Conservation (phyloP, 2,329 filamentous ascomycete genomes). For the Fusarium sp. region DNA sequence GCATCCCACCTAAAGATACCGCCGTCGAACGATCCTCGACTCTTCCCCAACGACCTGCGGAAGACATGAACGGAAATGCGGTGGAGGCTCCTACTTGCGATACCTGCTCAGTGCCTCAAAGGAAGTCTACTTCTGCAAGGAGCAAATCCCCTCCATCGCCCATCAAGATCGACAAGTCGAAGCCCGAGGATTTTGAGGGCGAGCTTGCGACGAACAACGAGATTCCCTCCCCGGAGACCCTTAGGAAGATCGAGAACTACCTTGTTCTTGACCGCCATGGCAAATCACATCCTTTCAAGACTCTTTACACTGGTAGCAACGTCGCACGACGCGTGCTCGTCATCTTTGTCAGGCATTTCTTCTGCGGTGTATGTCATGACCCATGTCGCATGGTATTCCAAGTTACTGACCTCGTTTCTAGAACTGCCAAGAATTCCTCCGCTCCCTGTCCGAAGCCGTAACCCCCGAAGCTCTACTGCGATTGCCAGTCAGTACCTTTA, state of each 20-base stretch:
- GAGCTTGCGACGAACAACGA: conserved; percentile 66
- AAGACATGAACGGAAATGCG: conserved; percentile 19
- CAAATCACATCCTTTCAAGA: conserved; percentile 69
- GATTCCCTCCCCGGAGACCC: conserved; percentile 60
- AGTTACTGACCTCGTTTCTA: conserved; percentile 49
- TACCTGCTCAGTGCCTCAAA: conserved; percentile 30
- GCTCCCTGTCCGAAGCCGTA: conserved; percentile 68
- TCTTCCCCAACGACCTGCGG: conserved; percentile 17
- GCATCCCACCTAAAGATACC: conserved; percentile 7
- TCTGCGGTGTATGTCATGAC: conserved; percentile 73
- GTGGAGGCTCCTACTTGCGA: conserved; percentile 15
- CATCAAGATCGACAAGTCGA: conserved; percentile 53
- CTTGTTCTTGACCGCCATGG: conserved; percentile 71
- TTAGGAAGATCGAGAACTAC: conserved; percentile 65
- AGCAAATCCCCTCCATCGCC: conserved; percentile 41
- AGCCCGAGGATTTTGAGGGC: conserved; percentile 65
- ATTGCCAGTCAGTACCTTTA: conserved; percentile 67
- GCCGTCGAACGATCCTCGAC: conserved; percentile 21
- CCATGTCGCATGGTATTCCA: not conserved
- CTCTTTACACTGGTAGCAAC: conserved; percentile 67
- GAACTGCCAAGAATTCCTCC: conserved; percentile 82
- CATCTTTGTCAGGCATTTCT: conserved; percentile 83
- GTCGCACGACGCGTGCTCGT: conserved; percentile 69
- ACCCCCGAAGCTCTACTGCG: conserved; percentile 61
- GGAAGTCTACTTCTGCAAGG: conserved; percentile 34